Base-by-base conservation (phyloP, 2,329 filamentous ascomycete species). In the Fusarium nelsonii region DNA sequence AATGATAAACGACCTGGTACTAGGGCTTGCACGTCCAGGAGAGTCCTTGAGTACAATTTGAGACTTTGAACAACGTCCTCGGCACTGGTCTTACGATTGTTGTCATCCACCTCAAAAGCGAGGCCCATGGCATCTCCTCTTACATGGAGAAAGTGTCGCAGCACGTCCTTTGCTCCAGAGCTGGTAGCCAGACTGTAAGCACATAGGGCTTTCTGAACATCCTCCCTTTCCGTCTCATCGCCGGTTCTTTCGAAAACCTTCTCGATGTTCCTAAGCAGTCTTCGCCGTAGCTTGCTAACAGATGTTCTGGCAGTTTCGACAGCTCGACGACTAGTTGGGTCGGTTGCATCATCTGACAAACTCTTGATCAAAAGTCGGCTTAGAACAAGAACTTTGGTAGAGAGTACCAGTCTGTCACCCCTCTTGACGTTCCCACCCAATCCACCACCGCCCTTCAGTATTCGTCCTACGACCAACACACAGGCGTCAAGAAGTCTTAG, bases 111-210 rank as follows among this genome's bases (percentile, higher is more conserved):
- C 20, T 88, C 87, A 49, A 95, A 85, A 12, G 88, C 85, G 39
- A 85, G 80, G 0, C 86, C 83, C 73, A 97, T 89, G 32, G 90
- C 89, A 59, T 91, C 87, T 40, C 87, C 85, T 44, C 95, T 86
- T 9, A 94, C 86, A 52, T 89, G 85, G 50, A 97, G 85, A 73
- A 97, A 95, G 78, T 96, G 90, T 9, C 88, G 84, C 54, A 97
- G 79, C 1, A 93, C 91, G 76, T 97, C 94, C 59, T 87, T 89
- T 0, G 92, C 89, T 0, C 93, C 92, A 1, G 91, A 93, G 73
- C 88, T 97, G 4, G 91, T 94, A 2, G 90, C 88, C 51, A 98
- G 83, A 65, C 93, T 94, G 77, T 94, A 94, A 0, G 94, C 94
- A 58, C 90, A 92, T 70, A 97, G 84, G 1, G 91, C 89, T 71